These are phyloP conservation scores for Sugiyamaella pinicola DNA, from an alignment of 1,139 yeast species.

Conservation along the genomic window DNA sequence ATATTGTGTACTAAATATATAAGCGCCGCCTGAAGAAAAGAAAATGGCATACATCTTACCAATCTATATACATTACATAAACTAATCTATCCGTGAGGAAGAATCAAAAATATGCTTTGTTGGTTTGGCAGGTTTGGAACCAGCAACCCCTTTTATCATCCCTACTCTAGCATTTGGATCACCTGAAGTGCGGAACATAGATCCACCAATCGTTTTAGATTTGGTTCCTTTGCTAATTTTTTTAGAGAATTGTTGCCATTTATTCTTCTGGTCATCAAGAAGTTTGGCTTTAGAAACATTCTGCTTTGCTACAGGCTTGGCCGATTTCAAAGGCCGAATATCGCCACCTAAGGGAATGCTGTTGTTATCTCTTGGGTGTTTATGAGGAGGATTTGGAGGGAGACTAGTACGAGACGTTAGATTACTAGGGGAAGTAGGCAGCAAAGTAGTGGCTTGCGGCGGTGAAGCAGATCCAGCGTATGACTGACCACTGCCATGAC, in stretches of 20 bases:
- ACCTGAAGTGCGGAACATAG: conserved; percentile 38
- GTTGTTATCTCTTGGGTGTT: conserved; percentile 12
- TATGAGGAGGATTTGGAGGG: background rate
- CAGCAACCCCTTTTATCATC: conserved; percentile 27
- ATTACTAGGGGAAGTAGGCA: conserved; percentile 7
- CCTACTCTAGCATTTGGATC: conserved; percentile 38
- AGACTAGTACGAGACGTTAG: conserved; percentile 3
- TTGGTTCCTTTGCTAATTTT: conserved; percentile 34
- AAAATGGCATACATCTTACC: background rate
- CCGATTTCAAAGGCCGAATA: conserved; percentile 2
- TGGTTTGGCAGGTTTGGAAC: conserved; percentile 2
- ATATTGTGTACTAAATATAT: background rate
- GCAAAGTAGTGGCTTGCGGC: conserved; percentile 1
- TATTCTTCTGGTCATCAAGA: conserved; percentile 36
- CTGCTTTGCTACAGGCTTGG: conserved; percentile 13
- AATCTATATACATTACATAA: background rate
- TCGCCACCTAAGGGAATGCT: background rate
- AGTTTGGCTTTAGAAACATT: conserved; percentile 32
- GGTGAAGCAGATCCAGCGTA: background rate
- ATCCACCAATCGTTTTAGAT: conserved; percentile 31
- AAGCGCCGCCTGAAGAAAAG: background rate
- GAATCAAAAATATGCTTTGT: conserved; percentile 23
- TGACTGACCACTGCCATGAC: background rate
- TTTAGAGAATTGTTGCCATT: conserved; percentile 42
- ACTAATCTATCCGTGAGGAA: conserved; percentile 17